phyloP scores from a whole-genome alignment of 768 basidiomycete genomes.

The Pisolithus microcarpus region DNA sequence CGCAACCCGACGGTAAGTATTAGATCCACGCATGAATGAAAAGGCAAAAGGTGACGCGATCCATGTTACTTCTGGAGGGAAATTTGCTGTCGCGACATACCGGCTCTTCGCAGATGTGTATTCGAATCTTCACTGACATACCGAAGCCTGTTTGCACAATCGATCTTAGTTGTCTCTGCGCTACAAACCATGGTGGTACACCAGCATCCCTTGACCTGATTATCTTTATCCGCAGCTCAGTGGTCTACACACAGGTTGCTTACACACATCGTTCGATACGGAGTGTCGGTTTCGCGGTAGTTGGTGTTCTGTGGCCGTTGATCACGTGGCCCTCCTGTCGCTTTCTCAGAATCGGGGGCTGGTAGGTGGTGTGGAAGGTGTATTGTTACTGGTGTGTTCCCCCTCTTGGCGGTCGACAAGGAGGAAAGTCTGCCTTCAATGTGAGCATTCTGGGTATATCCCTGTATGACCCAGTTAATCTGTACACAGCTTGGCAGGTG shows the following conservation, averaged over 20 bases:
- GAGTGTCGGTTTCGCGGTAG: slow-evolving; percentile 55
- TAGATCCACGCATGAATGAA: no score
- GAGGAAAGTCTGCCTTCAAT: slow-evolving; percentile 52
- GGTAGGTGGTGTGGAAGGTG: slow-evolving; percentile 45
- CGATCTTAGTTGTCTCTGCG: slow-evolving; percentile 31
- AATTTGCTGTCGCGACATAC: slow-evolving; percentile 28
- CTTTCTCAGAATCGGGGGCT: slow-evolving; percentile 22
- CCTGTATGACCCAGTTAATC: slow-evolving; percentile 6
- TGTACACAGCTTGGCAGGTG: slow-evolving; percentile 39
- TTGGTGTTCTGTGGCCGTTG: slow-evolving; percentile 63
- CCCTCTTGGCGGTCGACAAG: slow-evolving; percentile 66
- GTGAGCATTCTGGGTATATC: slow-evolving; percentile 33
- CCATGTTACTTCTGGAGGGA: slow-evolving; percentile 74
- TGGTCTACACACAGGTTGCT: slow-evolving; percentile 39
- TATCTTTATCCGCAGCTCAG: neutral
- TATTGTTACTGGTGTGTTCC: slow-evolving; percentile 56
- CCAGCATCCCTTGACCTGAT: neutral
- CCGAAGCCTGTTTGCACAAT: slow-evolving; percentile 18
- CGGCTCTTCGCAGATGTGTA: slow-evolving; percentile 8
- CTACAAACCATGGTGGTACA: slow-evolving; percentile 68
- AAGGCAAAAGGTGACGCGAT: no score
- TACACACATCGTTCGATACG: slow-evolving; percentile 69
- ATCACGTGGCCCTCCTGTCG: slow-evolving; percentile 37
- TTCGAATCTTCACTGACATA: slow-evolving; percentile 19
- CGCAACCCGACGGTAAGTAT: no score